Base-by-base conservation (phyloP, 148 eudicot genomes). In the Tetragonia tetragonoides region DNA sequence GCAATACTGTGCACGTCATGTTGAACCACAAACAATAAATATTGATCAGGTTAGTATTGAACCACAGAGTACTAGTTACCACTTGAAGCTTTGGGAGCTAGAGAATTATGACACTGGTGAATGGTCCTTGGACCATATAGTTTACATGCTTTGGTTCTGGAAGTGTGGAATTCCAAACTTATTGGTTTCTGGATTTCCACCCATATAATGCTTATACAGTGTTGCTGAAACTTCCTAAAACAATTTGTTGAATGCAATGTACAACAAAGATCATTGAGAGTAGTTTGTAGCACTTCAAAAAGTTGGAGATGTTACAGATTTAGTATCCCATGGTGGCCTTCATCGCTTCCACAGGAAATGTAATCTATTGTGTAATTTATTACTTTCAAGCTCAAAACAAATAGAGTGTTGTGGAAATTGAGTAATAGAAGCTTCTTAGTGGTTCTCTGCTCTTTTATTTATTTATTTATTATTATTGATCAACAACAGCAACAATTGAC, bases 31-130 rank as follows among this genome's bases (percentile, higher is more conserved):
- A n/a, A n/a, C n/a, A n/a, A n/a, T n/a, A n/a, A n/a, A n/a, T n/a
- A n/a, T n/a, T n/a, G n/a, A n/a, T n/a, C n/a, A 0, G 42, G 20
- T 15, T 10, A 41, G 34, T 40, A 38, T 20, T 10, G 70, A 68
- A 16, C 23, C 70, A 67, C 70, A 67, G 17, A 17, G 18, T 39
- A 16, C 15, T 42, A 4, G 24, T 8, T 68, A 40, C 41, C 12
- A 24, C 28, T 12, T 68, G 21, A 18, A 40, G 70, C 21, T 67
- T 67, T 67, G 70, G 70, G 14, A 67, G 47, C 70, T 67, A 18
- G 38, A 67, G n/a, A 67, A 67, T 20, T 67, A 67, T 40, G 46
- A 40, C 1, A 67, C 47, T 40, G 46, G 70, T 39, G 14, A 67
- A 39, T 39, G 47, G 46, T 67, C 70, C 15, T 10, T 67, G 47